Evolutionary conservation across 2,329 filamentous ascomycete genomes (phyloP), one percentile per base, ranked within the genome.

Genomic region (Aschersonia sp.): DNA sequence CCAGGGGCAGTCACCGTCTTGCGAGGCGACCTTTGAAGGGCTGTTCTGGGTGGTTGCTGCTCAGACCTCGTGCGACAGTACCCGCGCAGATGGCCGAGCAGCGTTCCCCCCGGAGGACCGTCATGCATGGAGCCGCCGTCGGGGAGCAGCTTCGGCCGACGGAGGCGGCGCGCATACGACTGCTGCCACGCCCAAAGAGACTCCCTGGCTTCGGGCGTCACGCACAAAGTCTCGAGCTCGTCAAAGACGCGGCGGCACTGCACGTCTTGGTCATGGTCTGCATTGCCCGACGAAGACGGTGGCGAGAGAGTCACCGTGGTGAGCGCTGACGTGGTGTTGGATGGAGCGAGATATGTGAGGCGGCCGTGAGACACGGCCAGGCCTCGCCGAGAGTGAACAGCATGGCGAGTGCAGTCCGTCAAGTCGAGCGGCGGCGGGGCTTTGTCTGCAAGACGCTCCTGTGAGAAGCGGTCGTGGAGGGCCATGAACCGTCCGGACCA

Each of bases 401-500:
- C n/a, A 44, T 22, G 22, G 22, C 22, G 22, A 22, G 22, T 22
- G 22, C 22, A 22, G 22, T 22, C 22, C 22, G 22, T 22, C 22
- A 14, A 30, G 45, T 14, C 6, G 40, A 14, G 10, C 31, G 31
- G 5, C 42, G 45, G 42, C 45, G 39, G 40, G 30, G 37, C 11
- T 29, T 33, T 12, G 22, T 30, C 5, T 42, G 12, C 11, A 14
- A 60, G 56, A 2, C 56, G 57, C 35, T 66, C 62, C 4, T 57
- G 40, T 3, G 57, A 50, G 12, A 60, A 59, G 14, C 67, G 69
- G 60, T 83, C 78, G 46, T 73, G 67, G 0, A 81, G 60, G 2
- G 75, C 63, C 46, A 70, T 63, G 56, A 82, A 81, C 40, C 80
- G 75, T 14, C 80, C 80, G 9, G 70, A 66, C 80, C 80, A 84